These are phyloP conservation scores for Mycena sanguinolenta DNA, from an alignment of 768 basidiomycete species.

Conservation along the genomic window DNA sequence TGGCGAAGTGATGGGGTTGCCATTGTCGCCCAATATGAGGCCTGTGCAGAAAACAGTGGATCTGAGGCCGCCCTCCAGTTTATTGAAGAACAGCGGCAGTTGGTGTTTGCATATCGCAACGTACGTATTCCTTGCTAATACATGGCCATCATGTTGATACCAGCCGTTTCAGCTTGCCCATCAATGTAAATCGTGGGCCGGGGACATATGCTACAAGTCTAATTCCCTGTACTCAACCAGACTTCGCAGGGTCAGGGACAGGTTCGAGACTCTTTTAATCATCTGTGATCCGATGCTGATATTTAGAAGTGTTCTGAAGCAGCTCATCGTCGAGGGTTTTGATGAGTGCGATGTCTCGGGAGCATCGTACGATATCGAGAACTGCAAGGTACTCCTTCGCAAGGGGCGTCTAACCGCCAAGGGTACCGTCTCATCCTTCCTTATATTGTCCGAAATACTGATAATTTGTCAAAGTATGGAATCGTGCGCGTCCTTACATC, in stretches of 20 bases:
- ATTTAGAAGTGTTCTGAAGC: not conserved
- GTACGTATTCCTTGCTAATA: not conserved
- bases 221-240: not conserved
- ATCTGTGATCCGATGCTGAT: not conserved
- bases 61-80: conserved; percentile 4
- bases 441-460: not conserved
- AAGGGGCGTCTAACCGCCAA: conserved; percentile 24
- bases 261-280: not conserved
- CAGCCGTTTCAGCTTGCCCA: not conserved
- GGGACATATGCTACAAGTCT: not conserved
- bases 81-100: not conserved
- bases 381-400: not conserved
- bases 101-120: not conserved
- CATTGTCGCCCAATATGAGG: not conserved
- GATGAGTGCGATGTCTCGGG: not conserved
- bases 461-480: not conserved
- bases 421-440: not conserved
- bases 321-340: conserved; percentile 4
- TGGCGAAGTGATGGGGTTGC: not conserved
- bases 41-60: not conserved
- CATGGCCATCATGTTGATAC: not conserved
- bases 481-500: conserved; percentile 12
- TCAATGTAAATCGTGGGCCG: not conserved
- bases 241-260: not conserved
- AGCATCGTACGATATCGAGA: not conserved